Base-by-base conservation (phyloP, 83 land plant genomes). In the Picea abies region DNA sequence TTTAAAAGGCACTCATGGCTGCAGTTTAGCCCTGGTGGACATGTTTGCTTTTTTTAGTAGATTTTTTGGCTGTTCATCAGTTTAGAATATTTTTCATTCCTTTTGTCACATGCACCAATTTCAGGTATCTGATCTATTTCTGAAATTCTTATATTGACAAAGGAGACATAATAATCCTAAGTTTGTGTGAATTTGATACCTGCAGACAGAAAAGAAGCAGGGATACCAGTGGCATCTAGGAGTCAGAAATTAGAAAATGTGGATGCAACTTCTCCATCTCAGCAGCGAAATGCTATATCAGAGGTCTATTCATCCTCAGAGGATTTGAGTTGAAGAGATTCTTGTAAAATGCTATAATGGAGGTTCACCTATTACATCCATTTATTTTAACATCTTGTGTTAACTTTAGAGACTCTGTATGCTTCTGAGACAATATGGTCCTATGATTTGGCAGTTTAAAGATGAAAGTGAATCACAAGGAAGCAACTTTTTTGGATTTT, bases 401-500 rank as follows among this genome's bases (percentile, higher is more conserved):
- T 72, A 67, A 26, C 29, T 25, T 26, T 14, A 26, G 70, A 67
- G 11, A 67, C 4, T 72, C 44, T 20, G 5, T 44, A 10, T 72
- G 49, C 56, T 72, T 72, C 76, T 72, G n/a, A 72, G 4, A 37
- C 19, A 39, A 70, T 39, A 70, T 37, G 37, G 37, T 72, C 52
- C n/a, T 37, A 2, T 23, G 10, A 72, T 72, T 72, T 41, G 41
- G 26, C 76, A 72, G 76, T 72, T 72, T 72, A 41, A 47, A 72
- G 76, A 72, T 41, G 52, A 72, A 44, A 72, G n/a, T 19, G 44
- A 72, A 4, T 72, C 76, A 47, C 52, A 44, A 44, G 76, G 56
- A 11, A 52, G 56, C 80, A 16, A 63, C 83, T 62, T 88, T 79
- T 16, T 90, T 26, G 83, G 84, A 47, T 75, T 92, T 62, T 80